A percentile compares a stretch with the other conserved stretches of the same genome.
These are phyloP conservation scores for Vachellia collinsii DNA, from an alignment of 306 rosid genomes.

Conservation along the genomic window DNA sequence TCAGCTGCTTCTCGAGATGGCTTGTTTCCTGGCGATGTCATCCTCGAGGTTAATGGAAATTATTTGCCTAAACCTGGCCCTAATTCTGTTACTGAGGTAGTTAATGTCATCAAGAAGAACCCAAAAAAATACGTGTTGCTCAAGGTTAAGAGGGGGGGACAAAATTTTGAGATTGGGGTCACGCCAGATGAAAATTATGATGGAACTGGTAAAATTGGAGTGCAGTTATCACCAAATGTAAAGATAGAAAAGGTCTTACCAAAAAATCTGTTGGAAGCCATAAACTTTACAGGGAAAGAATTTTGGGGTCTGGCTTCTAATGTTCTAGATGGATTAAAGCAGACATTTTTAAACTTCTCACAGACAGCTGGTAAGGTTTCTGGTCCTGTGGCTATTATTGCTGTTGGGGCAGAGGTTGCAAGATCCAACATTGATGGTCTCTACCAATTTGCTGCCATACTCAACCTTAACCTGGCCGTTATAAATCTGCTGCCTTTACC, in stretches of 20 bases:
- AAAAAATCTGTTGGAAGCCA: constrained; percentile 47
- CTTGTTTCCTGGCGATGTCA: constrained; percentile 82
- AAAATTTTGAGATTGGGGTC: constrained; percentile 66
- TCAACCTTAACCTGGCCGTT: constrained; percentile 71
- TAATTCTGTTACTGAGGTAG: constrained; percentile 71
- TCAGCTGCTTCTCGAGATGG: constrained; percentile 97
- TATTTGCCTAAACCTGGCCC: constrained; percentile 71
- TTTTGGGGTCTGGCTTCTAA: constrained; percentile 61
- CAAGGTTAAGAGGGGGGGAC: constrained; percentile 70
- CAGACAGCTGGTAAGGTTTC: constrained; percentile 75
- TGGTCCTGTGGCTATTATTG: constrained; percentile 79
- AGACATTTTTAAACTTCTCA: constrained; percentile 68
- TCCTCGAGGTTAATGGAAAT: constrained; percentile 75
- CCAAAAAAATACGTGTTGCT: constrained; percentile 76
- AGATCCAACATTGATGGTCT: constrained; percentile 72
- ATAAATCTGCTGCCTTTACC: constrained; percentile 78
- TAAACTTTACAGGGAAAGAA: constrained; percentile 56
- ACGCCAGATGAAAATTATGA: constrained; percentile 88
- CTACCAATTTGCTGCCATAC: constrained; percentile 74
- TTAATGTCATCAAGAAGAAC: constrained; percentile 67
- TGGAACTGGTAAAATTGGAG: constrained; percentile 97
- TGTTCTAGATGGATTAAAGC: constrained; percentile 67
- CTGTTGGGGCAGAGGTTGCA: constrained; percentile 80
- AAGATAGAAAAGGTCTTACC: constrained; percentile 70
- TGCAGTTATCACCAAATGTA: constrained; percentile 84